A percentile compares a stretch with the other conserved stretches of the same genome.
These are phyloP conservation scores for Fusarium sp. DNA, from an alignment of 2,329 filamentous ascomycete species.

Conservation along the genomic window DNA sequence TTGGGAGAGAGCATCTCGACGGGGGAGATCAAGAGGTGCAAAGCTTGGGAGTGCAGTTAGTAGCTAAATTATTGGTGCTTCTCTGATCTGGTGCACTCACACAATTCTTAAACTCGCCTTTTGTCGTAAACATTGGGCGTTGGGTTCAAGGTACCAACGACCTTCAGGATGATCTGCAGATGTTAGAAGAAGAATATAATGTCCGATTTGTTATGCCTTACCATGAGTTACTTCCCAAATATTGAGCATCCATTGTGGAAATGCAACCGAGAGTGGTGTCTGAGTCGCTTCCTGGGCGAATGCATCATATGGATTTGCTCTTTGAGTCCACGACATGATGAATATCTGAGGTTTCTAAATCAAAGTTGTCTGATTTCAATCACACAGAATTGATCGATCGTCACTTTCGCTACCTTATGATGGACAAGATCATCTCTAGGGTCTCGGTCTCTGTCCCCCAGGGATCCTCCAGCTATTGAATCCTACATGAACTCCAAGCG, in stretches of 20 bases:
- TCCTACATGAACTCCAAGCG: not conserved
- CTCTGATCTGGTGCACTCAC: slow-evolving; percentile 37
- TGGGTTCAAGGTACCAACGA: slow-evolving; percentile 45
- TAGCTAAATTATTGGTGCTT: rapidly evolving
- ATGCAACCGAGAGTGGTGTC: slow-evolving; percentile 30
- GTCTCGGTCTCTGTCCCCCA: not conserved
- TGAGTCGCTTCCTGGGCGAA: slow-evolving; percentile 44
- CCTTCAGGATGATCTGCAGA: slow-evolving; percentile 41
- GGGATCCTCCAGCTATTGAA: slow-evolving; percentile 1
- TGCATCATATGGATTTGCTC: slow-evolving; percentile 42
- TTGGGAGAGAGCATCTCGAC: slow-evolving; percentile 38
- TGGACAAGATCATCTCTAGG: not conserved
- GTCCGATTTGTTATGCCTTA: not conserved
- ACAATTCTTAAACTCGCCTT: slow-evolving; percentile 48
- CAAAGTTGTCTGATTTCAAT: not conserved
- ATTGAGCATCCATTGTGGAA: slow-evolving; percentile 47
- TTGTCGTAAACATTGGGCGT: slow-evolving; percentile 37
- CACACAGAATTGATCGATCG: not conserved
- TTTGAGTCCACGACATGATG: slow-evolving; percentile 48
- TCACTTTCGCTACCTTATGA: slow-evolving; percentile 17
- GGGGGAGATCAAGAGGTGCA: slow-evolving; percentile 48
- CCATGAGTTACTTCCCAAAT: slow-evolving; percentile 46
- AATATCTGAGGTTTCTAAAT: not conserved
- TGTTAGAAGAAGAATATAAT: not conserved
- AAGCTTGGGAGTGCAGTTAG: slow-evolving; percentile 41